A percentile compares a stretch with the other conserved stretches of the same genome.
Conservation (phyloP, 2,329 filamentous ascomycete species). For the Raffaelea arxii region DNA sequence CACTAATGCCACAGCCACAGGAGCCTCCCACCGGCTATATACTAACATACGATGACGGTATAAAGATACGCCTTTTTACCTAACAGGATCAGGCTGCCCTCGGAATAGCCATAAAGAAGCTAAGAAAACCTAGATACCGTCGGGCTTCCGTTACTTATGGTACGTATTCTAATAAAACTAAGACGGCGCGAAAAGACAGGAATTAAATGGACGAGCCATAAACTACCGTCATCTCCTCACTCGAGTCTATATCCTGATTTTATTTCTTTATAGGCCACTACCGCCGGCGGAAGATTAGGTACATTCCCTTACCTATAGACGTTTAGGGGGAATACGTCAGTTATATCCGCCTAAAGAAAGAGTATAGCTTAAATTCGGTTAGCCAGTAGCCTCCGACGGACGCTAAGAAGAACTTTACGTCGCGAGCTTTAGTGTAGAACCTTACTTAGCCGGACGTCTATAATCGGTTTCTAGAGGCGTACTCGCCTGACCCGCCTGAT, state of each 20-base stretch:
- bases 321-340: slow-evolving; percentile 72
- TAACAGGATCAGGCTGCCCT: slow-evolving; percentile 24
- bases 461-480: slow-evolving; percentile 26
- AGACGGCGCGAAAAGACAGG: too few species aligned
- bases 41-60: too few species aligned
- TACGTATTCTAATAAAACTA: slow-evolving; percentile 45
- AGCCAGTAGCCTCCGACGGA: slow-evolving; percentile 59
- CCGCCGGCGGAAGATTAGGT: slow-evolving; percentile 86
- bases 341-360: slow-evolving; percentile 89
- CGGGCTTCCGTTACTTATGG: slow-evolving; percentile 91
- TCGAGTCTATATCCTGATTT: neutral
- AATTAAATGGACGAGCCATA: too few species aligned
- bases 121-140: slow-evolving; percentile 86
- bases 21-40: too few species aligned
- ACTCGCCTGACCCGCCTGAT: slow-evolving; percentile 28
- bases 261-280: slow-evolving; percentile 63
- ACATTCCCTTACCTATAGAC: slow-evolving; percentile 67
- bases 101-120: slow-evolving; percentile 45
- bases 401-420: slow-evolving; percentile 30
- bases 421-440: slow-evolving; percentile 21
- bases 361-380: slow-evolving; percentile 86
- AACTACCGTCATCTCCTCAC: too few species aligned
- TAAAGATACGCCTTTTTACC: too few species aligned
- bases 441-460: slow-evolving; percentile 23
- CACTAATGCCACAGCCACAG: slow-evolving; percentile 16